A percentile compares a stretch with the other conserved stretches of the same genome.
phyloP scores from a whole-genome alignment of 805 yeast genomes.

The Kregervanrija delftensis region DNA sequence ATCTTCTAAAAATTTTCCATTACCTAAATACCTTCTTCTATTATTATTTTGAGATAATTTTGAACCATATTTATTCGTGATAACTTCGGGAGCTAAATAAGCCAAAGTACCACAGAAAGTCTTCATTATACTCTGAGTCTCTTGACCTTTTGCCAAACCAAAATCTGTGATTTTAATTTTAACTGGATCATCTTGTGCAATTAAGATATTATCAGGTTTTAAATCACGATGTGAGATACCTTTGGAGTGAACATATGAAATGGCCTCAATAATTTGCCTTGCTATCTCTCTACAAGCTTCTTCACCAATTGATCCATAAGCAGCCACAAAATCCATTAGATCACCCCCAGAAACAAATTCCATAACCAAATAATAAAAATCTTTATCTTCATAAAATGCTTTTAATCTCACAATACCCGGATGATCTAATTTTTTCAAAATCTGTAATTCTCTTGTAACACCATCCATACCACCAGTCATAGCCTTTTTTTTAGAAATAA shows the following conservation, averaged over 20 bases:
- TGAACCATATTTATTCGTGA: slow-evolving; percentile 45
- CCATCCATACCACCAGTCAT: slow-evolving; percentile 71
- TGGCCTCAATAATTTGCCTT: slow-evolving; percentile 76
- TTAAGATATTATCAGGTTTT: slow-evolving; percentile 92
- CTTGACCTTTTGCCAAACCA: slow-evolving; percentile 89
- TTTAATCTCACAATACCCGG: slow-evolving; percentile 78
- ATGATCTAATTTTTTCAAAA: slow-evolving; percentile 70
- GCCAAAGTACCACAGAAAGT: slow-evolving; percentile 98
- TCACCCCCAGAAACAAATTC: slow-evolving; percentile 97
- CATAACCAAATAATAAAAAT: slow-evolving; percentile 83
- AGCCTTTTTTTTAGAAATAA: slow-evolving; percentile 75
- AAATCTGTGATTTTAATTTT: slow-evolving; percentile 91
- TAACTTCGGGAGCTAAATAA: slow-evolving; percentile 93
- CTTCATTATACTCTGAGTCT: slow-evolving; percentile 78
- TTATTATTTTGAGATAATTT: slow-evolving; percentile 16
- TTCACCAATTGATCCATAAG: slow-evolving; percentile 88
- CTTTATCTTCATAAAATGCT: slow-evolving; percentile 79
- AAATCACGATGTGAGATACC: slow-evolving; percentile 96
- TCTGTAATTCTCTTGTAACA: slow-evolving; percentile 79
- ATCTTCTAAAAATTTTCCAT: slow-evolving; percentile 27
- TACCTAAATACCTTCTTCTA: slow-evolving; percentile 26
- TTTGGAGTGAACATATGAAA: slow-evolving; percentile 76
- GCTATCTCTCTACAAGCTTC: slow-evolving; percentile 83
- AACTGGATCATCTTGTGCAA: slow-evolving; percentile 87
- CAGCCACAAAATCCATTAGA: slow-evolving; percentile 93